Conservation (phyloP, 2,329 filamentous ascomycete species). For the Zymoseptoria crescenta region DNA sequence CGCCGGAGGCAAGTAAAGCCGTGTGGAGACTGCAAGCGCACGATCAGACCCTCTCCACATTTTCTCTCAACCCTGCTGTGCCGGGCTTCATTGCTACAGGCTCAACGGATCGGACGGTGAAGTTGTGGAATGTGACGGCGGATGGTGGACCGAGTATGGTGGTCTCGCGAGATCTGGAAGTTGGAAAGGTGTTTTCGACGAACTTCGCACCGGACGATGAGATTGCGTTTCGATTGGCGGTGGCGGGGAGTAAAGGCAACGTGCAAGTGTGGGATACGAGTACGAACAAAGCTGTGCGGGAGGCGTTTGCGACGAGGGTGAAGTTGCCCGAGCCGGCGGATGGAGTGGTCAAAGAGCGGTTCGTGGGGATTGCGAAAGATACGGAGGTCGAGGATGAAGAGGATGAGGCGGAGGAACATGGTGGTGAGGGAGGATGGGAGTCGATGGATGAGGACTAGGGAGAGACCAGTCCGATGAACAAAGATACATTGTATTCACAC, state of each 20-base stretch:
- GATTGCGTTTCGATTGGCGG: slow-evolving; percentile 84
- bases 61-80: slow-evolving; percentile 83
- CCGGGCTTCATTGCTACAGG: slow-evolving; percentile 91
- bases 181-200: slow-evolving; percentile 90
- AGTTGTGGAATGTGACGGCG: slow-evolving; percentile 77
- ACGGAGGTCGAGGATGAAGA: slow-evolving; percentile 57
- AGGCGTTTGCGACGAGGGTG: slow-evolving; percentile 70
- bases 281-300: slow-evolving; percentile 80
- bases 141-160: slow-evolving; percentile 80
- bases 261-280: slow-evolving; percentile 96
- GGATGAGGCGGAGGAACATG: slow-evolving; percentile 45
- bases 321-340: slow-evolving; percentile 42
- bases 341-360: slow-evolving; percentile 61
- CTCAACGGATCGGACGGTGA: slow-evolving; percentile 88
- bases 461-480: not conserved
- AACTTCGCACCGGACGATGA: slow-evolving; percentile 83
- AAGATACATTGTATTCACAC: not conserved
- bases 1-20: slow-evolving; percentile 68
- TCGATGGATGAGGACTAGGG: slow-evolving; percentile 30
- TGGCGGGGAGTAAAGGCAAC: slow-evolving; percentile 87
- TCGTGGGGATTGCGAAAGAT: slow-evolving; percentile 63
- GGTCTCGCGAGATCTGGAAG: slow-evolving; percentile 80
- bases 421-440: slow-evolving; percentile 29
- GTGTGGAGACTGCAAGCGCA: slow-evolving; percentile 95
- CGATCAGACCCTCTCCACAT: slow-evolving; percentile 82